A percentile compares a stretch with the other conserved stretches of the same genome.
Evolutionary conservation across 164 flowering plant species (phyloP).

Genomic region (Magnolia sinica): DNA sequence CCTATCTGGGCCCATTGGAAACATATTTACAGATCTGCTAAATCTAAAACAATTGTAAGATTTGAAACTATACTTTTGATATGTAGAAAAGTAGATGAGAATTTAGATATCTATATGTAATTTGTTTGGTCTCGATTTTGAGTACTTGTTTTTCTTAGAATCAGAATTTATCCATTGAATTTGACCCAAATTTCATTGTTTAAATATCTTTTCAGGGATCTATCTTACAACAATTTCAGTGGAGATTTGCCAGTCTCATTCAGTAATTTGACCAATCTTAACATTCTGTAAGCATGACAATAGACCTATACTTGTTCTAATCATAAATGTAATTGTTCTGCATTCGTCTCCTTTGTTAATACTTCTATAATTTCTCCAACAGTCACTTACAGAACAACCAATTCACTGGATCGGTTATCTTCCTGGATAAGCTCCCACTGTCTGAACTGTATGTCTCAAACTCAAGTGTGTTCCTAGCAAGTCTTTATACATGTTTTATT

Average conservation of each 20-base stretch:
- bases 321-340: neutral
- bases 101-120: too few relatives aligned
- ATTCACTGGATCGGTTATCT: conserved; percentile 73
- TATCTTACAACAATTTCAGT: conserved; percentile 59
- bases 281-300: conserved; percentile 40
- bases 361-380: conserved; percentile 12
- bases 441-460: conserved; percentile 52
- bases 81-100: neutral
- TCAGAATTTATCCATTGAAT: neutral
- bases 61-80: too few relatives aligned
- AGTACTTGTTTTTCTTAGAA: neutral
- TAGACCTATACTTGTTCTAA: neutral
- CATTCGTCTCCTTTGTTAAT: too few relatives aligned
- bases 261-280: conserved; percentile 51
- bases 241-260: conserved; percentile 86
- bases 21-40: conserved; percentile 55
- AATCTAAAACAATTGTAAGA: conserved; percentile 59
- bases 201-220: conserved; percentile 50
- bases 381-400: conserved; percentile 71
- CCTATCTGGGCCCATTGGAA: conserved; percentile 67
- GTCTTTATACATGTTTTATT: too few relatives aligned
- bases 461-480: too few relatives aligned
- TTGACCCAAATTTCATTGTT: neutral
- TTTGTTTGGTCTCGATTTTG: neutral
- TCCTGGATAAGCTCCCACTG: conserved; percentile 60